phyloP scores from a whole-genome alignment of 2,329 filamentous ascomycete genomes.

The Magnaporthiopsis incrustans region DNA sequence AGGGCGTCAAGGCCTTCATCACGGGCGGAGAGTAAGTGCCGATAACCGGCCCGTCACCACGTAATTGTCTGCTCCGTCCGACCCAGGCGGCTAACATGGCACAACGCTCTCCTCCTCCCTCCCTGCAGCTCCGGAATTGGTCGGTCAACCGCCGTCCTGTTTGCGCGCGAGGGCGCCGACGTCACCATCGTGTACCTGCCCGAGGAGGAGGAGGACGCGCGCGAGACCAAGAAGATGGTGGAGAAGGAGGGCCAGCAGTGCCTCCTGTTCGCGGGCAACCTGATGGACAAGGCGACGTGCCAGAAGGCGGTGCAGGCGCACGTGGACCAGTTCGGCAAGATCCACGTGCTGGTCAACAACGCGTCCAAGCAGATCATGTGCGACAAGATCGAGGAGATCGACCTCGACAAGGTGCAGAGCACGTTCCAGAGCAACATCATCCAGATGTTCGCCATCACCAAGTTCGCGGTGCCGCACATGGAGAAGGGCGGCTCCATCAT shows the following conservation, averaged over 20 bases:
- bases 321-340: constrained; percentile 35
- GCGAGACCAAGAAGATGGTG: constrained; percentile 43
- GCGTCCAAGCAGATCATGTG: constrained; percentile 48
- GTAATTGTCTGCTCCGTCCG: neutral
- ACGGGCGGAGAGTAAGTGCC: constrained; percentile 45
- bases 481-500: constrained; percentile 46
- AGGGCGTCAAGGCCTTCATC: constrained; percentile 42
- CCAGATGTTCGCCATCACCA: constrained; percentile 51
- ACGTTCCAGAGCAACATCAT: constrained; percentile 50
- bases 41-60: too few species aligned
- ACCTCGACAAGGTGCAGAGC: constrained; percentile 45
- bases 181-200: constrained; percentile 47
- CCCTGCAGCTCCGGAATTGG: constrained; percentile 49
- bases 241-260: constrained; percentile 41
- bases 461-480: constrained; percentile 49
- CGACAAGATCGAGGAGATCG: constrained; percentile 42
- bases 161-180: constrained; percentile 50
- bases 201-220: constrained; percentile 47
- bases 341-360: constrained; percentile 51
- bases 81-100: neutral
- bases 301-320: constrained; percentile 43
- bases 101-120: too few species aligned
- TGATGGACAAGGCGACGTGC: constrained; percentile 42
- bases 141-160: constrained; percentile 44
- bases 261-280: constrained; percentile 37